Conservation (phyloP, 108 stramenopile genomes). For the Nannochloropsis gaditana region DNA sequence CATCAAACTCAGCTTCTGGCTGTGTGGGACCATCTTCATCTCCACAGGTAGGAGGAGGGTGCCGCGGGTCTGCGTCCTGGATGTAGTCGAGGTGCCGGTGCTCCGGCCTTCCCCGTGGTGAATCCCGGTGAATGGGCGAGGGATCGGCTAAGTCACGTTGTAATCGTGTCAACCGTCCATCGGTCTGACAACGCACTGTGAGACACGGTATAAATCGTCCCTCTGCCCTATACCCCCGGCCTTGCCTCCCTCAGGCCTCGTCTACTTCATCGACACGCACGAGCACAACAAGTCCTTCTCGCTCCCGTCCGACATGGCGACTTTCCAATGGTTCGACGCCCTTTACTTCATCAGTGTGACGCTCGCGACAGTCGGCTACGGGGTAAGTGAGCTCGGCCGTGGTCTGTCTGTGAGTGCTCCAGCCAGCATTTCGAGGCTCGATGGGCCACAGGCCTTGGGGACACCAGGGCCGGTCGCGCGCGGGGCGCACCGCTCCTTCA, state of each 20-base stretch:
- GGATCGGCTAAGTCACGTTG: too few relatives aligned
- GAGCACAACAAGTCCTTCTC: not conserved
- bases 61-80: too few relatives aligned
- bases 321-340: not conserved
- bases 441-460: too few relatives aligned
- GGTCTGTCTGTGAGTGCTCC: not conserved
- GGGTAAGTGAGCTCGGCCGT: not conserved
- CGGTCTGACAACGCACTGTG: too few relatives aligned
- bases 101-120: too few relatives aligned
- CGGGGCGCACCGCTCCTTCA: too few relatives aligned
- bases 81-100: too few relatives aligned
- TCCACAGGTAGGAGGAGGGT: not conserved
- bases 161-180: too few relatives aligned
- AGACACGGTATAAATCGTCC: not conserved
- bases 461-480: too few relatives aligned
- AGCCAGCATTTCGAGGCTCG: not conserved
- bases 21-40: slow-evolving; percentile 18
- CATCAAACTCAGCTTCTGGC: slow-evolving; percentile 9
- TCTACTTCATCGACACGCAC: not conserved
- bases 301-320: not conserved
- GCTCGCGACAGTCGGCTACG: slow-evolving; percentile 19
- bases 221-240: not conserved
- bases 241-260: not conserved
- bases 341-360: not conserved
- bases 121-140: too few relatives aligned